These are phyloP conservation scores for Plantago elongata DNA, from an alignment of 257 asterid species.

Conservation along the genomic window DNA sequence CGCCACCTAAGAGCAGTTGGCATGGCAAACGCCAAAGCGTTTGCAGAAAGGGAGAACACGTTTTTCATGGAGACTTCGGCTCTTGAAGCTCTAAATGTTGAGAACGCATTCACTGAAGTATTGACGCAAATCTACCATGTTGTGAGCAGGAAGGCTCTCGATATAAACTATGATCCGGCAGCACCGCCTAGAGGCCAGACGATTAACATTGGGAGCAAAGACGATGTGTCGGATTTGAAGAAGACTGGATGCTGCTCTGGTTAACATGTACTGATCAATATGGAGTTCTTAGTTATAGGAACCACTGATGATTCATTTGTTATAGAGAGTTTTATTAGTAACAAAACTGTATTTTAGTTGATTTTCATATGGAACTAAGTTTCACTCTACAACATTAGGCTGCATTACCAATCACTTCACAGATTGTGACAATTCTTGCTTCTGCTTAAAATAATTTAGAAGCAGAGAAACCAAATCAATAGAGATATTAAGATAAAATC, in stretches of 20 bases:
- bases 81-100: slow-evolving; percentile 36
- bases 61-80: slow-evolving; percentile 52
- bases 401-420: no score
- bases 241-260: slow-evolving; percentile 35
- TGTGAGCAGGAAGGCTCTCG: slow-evolving; percentile 36
- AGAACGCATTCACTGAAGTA: slow-evolving; percentile 37
- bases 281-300: no score
- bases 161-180: slow-evolving; percentile 29
- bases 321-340: no score
- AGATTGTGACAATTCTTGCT: no score
- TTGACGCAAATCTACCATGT: slow-evolving; percentile 37
- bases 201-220: slow-evolving; percentile 26
- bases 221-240: slow-evolving; percentile 30
- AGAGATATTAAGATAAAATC: no score
- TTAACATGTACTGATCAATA: background rate
- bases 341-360: no score
- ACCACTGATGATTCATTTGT: no score
- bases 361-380: no score
- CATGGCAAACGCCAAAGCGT: slow-evolving; percentile 20
- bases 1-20: slow-evolving; percentile 38
- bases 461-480: no score
- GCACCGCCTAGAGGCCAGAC: slow-evolving; percentile 37
- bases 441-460: no score
- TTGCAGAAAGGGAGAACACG: slow-evolving; percentile 32
- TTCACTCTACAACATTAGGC: no score